Evolutionary conservation across 768 basidiomycete species (phyloP), one percentile per base, ranked within the genome.

Genomic region (Antrodiella citrinella): DNA sequence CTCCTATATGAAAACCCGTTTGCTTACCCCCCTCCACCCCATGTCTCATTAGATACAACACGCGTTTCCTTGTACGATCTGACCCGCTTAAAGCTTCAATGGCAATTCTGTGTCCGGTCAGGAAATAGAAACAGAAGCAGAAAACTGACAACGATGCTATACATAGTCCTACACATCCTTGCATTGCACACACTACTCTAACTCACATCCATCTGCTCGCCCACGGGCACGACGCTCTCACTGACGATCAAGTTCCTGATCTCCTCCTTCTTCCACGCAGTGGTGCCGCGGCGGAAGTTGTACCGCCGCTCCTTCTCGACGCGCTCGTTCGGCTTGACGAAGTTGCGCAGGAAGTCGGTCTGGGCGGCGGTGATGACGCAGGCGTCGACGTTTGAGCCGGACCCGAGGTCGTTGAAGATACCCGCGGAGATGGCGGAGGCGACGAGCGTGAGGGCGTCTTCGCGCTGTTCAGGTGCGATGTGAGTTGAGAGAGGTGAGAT

Each of bases 331-430:
- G 96, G 96, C 74, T 78, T 93, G 67, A 88, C 84, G 63, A 87
- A 88, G 71, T 97, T 97, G 54, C 96, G 79, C 52, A 97, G 71
- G 88, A 89, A 94, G 67, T 96, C 92, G 0, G 93, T 94, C 53
- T 82, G 73, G 44, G 76, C 70, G 42, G 85, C 83, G 3, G 91
- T 93, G 69, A 99, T 94, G 57, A 98, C 79, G 66, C 94, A 95
- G 1, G 93, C 95, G 66, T 99, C 96, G 60, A 98, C 81, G 65
- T 99, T 98, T n/a, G 91, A 93, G 40, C 96, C 96, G 0, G 95
- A 97, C 3, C 96, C 96, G 26, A 98, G 81, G 72, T 99, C 96
- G 72, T 99, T 98, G 80, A 96, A 98, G 64, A 99, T 94, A 77
- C 96, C 96, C 2, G 91, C 89, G 20, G 86, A 82, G 60, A 99